Base-by-base conservation (phyloP, 352 stramenopile species). In the Globisporangium middletonii region DNA sequence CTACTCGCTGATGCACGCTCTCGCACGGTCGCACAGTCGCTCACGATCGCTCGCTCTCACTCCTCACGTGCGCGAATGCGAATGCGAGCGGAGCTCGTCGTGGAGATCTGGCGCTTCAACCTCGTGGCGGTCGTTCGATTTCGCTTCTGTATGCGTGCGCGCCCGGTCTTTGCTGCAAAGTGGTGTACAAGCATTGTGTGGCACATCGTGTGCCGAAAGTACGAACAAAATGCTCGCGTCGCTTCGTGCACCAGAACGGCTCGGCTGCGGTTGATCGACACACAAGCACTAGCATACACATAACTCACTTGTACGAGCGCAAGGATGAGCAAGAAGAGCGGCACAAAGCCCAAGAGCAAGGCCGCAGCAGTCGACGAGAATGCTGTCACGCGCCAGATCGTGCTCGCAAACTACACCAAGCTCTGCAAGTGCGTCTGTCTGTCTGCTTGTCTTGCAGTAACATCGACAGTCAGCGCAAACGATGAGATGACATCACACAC, bases 371-470 rank as follows among this genome's bases (percentile, higher is more conserved):
- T 72, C 37, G 77, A 88, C 19, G 83, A 90, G 68, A 88, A 84
- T 53, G 64, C 60, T 28, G 80, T 92, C 30, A 88, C 79, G 43
- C 63, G 80, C 12, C 63, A 75, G 49, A 89, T 86, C 55, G 66
- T 88, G 26, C 51, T 80, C 7, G 48, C 62, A 28, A 90, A 89
- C 64, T 92, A 90, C 54, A 65, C 68, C 65, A 92, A 92, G 63
- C 69, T 86, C 15, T 92, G 83, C 75, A 88, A 86, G 77, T 92
- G 35, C 26, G 53, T 53, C 2, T 2, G 18, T 28, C 2, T 23
- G 23, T 23, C 23, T 23, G 23, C 23, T 23, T 23, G 23, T 23
- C 23, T 23, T 23, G 23, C 23, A 23, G 23, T 23, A 23, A 23
- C 23, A 23, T 23, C 23, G 23, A 23, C 23, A 23, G 23, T 23